These are phyloP conservation scores for Chlamydomonas schloesseri DNA, from an alignment of 139 green algal genomes.

Conservation along the genomic window DNA sequence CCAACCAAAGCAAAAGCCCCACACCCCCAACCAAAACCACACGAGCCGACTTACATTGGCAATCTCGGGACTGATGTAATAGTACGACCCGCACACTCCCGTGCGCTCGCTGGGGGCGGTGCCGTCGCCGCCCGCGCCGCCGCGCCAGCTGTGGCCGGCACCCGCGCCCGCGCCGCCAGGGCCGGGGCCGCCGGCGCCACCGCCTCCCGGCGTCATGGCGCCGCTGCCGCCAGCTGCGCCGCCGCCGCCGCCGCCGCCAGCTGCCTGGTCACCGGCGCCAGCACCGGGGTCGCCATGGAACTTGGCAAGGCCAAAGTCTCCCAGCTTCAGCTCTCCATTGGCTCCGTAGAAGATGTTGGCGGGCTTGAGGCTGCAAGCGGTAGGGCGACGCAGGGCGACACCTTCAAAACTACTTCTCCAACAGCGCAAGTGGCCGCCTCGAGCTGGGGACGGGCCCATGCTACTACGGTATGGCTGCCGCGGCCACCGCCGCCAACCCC, in stretches of 20 bases:
- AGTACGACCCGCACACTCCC: constrained; percentile 79
- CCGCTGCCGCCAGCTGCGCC: not conserved
- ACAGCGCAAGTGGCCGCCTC: no score
- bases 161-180: no score
- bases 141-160: constrained; percentile 17
- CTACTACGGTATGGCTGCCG: no score
- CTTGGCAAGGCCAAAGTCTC: constrained; percentile 87
- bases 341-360: constrained; percentile 83
- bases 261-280: constrained; percentile 7
- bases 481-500: no score
- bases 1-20: no score
- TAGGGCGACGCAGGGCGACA: no score
- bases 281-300: constrained; percentile 21
- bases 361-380: constrained; percentile 82
- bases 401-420: no score
- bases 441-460: no score
- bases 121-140: not conserved
- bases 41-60: constrained; percentile 64
- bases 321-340: constrained; percentile 86
- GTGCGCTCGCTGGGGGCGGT: constrained; percentile 64
- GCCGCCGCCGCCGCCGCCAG: not conserved
- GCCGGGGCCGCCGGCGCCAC: not conserved
- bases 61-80: constrained; percentile 91
- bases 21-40: not conserved
- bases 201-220: not conserved